Base-by-base conservation (phyloP, 2,329 filamentous ascomycete genomes). In the Sporothrix dimorphospora region DNA sequence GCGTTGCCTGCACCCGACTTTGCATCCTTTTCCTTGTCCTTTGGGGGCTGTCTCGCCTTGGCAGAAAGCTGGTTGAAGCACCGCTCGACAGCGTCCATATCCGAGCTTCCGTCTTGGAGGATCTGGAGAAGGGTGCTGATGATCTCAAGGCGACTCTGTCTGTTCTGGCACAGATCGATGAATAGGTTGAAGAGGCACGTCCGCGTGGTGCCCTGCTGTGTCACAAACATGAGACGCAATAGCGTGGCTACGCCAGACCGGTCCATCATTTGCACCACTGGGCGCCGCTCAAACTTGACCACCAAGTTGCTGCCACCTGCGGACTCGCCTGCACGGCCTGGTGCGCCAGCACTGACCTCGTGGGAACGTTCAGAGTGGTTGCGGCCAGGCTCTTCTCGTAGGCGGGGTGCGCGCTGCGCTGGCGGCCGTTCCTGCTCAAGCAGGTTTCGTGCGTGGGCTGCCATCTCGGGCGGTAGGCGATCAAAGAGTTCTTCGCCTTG, bases 161-260 rank as follows among this genome's bases (percentile, higher is more conserved):
- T 91, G 79, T 99, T 99, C 81, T 97, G 92, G 79, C 94, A 98
- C 34, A 98, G 91, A 76, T 97, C 94, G 74, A 93, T 90, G 69
- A 99, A 90, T 70, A 99, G 93, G 71, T 91, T 91, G 79, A 96
- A 95, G 70, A 99, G 86, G 73, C 94, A 92, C 74, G 87, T 89
- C 76, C 94, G 93, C 66, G 96, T 91, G 74, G 93, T 96, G 27
- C 93, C 93, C 75, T 95, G 93, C 76, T 98, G 93, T 65, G 93
- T 92, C 77, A 98, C 94, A 80, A 99, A 99, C 95, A 99, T 98
- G 11, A 99, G 87, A n/a, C 97, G 93, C 57, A 99, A 86, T 45
- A 99, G 85, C n/a, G 96, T 98, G 34, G 97, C 96, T 75, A 99
- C 91, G 34, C 97, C 96, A 63, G 94, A 88, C 82, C 97, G 98